Percentiles rank a stretch among this genome's conserved stretches.
Conservation (phyloP, 1,284 basidiomycete species). For the Austropuccinia psidii region DNA sequence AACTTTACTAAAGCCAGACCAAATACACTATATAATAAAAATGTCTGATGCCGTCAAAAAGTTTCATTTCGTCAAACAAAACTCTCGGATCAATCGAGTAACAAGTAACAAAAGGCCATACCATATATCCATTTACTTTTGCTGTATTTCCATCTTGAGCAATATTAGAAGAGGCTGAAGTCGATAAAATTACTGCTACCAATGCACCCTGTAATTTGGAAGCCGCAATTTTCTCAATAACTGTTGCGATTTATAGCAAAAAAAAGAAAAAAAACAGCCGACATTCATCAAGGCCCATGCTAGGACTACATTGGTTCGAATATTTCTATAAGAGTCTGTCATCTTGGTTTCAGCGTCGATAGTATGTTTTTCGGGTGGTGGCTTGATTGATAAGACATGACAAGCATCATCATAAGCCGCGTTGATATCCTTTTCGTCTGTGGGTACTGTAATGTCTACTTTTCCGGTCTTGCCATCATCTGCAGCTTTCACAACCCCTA, state of each 20-base stretch:
- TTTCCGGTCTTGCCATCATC: constrained; percentile 53
- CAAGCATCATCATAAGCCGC: constrained; percentile 77
- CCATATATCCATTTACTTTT: constrained; percentile 43
- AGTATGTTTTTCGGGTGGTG: constrained; percentile 61
- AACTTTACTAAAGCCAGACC: constrained; percentile 52
- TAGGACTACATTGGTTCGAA: constrained; percentile 74
- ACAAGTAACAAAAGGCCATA: constrained; percentile 34
- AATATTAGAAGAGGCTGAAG: constrained; percentile 42
- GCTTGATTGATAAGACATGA: constrained; percentile 62
- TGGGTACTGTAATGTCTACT: constrained; percentile 71
- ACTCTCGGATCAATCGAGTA: background rate
- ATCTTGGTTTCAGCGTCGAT: constrained; percentile 63
- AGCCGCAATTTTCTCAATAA: background rate
- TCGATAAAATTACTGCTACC: constrained; percentile 62
- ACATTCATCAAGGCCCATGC: constrained; percentile 78
- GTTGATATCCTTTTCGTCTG: constrained; percentile 76
- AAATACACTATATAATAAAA: constrained; percentile 73
- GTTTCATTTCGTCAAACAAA: background rate
- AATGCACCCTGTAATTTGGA: constrained; percentile 57
- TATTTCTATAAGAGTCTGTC: constrained; percentile 79
- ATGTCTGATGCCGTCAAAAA: constrained; percentile 52
- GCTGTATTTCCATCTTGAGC: constrained; percentile 48
- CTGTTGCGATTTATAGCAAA: constrained; percentile 9
- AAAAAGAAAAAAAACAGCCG: constrained; percentile 41
- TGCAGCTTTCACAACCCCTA: constrained; percentile 62